Conservation (phyloP, 148 eudicot species). For the Dianthus caryophyllus region DNA sequence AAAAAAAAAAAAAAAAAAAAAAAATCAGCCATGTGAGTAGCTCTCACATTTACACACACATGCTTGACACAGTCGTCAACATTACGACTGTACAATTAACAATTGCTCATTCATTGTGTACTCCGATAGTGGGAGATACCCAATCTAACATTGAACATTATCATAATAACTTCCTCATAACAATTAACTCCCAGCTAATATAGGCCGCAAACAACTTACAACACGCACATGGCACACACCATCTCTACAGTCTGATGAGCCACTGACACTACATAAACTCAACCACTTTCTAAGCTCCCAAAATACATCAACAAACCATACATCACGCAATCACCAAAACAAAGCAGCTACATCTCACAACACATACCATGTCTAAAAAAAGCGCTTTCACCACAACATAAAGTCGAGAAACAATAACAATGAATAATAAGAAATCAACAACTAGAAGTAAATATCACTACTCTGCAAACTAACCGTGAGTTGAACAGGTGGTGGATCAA, state of each 20-base stretch:
- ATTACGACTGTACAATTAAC: no score
- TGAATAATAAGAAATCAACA: neutral
- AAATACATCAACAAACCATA: neutral
- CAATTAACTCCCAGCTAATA: no score
- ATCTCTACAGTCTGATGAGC: neutral
- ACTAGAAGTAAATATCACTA: neutral
- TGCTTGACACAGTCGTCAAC: no score
- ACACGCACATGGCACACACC: neutral
- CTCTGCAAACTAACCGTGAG: constrained; percentile 42
- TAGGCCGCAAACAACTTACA: neutral
- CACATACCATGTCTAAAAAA: neutral
- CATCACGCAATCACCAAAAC: neutral
- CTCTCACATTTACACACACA: no score
- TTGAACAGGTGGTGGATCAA: constrained; percentile 50
- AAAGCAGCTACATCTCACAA: neutral
- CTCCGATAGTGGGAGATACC: no score
- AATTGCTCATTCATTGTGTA: no score
- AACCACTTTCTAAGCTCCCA: neutral
- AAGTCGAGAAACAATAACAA: neutral
- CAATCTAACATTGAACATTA: no score
- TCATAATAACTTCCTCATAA: no score
- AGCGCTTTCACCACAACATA: neutral
- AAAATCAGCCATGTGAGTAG: no score
- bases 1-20: no score
- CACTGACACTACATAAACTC: neutral